phyloP scores from a whole-genome alignment of 768 basidiomycete genomes.

The Suillus weaverae region DNA sequence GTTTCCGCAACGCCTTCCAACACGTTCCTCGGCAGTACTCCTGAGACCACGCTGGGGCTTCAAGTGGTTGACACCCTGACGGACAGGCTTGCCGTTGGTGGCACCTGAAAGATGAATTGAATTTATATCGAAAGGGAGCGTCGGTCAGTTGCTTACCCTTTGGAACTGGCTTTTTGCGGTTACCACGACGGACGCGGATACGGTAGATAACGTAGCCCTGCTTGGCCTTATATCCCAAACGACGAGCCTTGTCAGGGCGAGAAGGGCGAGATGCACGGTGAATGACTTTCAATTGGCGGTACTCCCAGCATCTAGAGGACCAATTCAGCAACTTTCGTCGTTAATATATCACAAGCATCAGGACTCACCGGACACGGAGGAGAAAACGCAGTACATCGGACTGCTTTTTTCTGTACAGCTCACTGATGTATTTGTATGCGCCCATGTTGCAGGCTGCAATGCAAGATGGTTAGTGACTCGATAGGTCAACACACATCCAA shows the following conservation, averaged over 20 bases:
- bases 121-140: neutral
- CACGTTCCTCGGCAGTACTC: slow-evolving; percentile 96
- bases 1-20: slow-evolving; percentile 94
- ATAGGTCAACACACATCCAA: slow-evolving; percentile 2
- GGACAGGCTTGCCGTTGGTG: slow-evolving; percentile 98
- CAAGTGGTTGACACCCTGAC: slow-evolving; percentile 99
- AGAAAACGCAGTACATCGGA: slow-evolving; percentile 97
- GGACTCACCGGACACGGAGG: slow-evolving; percentile 85
- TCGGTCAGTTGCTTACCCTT: slow-evolving; percentile 64
- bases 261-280: slow-evolving; percentile 98
- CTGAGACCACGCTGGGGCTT: slow-evolving; percentile 94
- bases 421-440: slow-evolving; percentile 95
- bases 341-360: neutral
- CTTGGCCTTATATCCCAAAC: slow-evolving; percentile 99
- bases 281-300: slow-evolving; percentile 96
- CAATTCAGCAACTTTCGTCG: slow-evolving; percentile 8
- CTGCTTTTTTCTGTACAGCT: slow-evolving; percentile 98
- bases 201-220: slow-evolving; percentile 99
- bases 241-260: slow-evolving; percentile 98
- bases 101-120: slow-evolving; percentile 57
- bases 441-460: slow-evolving; percentile 66
- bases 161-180: slow-evolving; percentile 97
- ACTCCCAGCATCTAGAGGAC: slow-evolving; percentile 86
- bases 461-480: slow-evolving; percentile 20
- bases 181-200: slow-evolving; percentile 94